Evolutionary conservation across 2,329 filamentous ascomycete species (phyloP), one percentile per base, ranked within the genome.

Genomic region (Shiraia sp.): DNA sequence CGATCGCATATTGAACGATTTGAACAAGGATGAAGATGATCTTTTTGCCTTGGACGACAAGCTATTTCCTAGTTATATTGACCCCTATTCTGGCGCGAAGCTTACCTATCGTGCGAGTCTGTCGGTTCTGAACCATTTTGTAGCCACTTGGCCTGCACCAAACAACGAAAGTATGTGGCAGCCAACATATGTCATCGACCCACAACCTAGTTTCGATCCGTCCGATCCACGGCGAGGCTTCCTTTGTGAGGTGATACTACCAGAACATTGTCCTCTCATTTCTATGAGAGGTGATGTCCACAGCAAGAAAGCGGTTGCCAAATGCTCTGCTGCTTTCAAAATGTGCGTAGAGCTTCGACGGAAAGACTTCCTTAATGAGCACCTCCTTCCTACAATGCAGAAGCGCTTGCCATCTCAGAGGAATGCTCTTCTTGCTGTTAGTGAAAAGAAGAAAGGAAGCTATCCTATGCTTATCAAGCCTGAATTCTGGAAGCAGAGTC

Each of bases 251-350:
- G 82, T 95, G 1, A 77, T 89, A 9, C 73, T 99, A 16, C 92
- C 93, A 0, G 80, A 84, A 10, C 78, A 77, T 15, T 87, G 90
- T 0, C 90, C 89, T 0, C 73, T 96, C 25, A 79, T 78, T 40
- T 83, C 81, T 22, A 77, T 81, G 4, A 75, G 77, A 10, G 92
- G 93, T 4, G 75, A 72, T 6, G 72, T 81, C 0, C 81, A 85
- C 40, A 65, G 75, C 6, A 88, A 79, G 42, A 97, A 96, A 67
- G 77, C 83, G 22, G 72, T 86, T 13, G 92, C 93, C 4, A 95
- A 93, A 66, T 89, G 88, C 51, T 89, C 91, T 0, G 92, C 91
- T 3, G 92, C 93, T 0, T 97, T 92, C 63, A 82, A 90, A 59
- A 82, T 87, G 36, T 96, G 91, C 59, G 65, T 90, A 1, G 65